These are phyloP conservation scores for Chloranthus sessilifolius DNA, from an alignment of 164 flowering plant genomes.

Conservation along the genomic window DNA sequence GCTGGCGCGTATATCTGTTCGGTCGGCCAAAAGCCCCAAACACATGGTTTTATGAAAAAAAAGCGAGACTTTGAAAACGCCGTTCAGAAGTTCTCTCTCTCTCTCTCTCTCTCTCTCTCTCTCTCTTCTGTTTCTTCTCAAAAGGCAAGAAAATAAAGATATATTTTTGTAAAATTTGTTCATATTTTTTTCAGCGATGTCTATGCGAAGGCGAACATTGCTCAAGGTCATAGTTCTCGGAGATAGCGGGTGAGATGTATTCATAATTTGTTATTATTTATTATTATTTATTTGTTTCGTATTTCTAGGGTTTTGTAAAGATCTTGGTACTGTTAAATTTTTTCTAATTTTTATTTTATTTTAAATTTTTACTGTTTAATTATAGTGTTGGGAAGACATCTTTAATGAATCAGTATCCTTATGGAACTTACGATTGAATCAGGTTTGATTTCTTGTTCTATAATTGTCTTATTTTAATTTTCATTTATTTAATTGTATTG, in stretches of 20 bases:
- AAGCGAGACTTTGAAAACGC: neutral
- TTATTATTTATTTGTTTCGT: neutral
- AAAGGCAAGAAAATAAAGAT: no score
- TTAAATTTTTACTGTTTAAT: constrained; percentile 8
- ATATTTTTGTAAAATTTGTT: neutral
- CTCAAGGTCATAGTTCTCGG: constrained; percentile 96
- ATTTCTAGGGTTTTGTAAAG: constrained; percentile 9
- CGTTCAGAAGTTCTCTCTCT: neutral
- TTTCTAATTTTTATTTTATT: neutral
- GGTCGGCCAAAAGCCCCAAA: neutral
- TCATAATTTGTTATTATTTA: neutral
- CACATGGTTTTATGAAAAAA: neutral
- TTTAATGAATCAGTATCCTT: constrained; percentile 96
- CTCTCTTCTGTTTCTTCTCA: neutral
- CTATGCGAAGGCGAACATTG: constrained; percentile 73
- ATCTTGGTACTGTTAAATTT: neutral
- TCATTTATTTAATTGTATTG: constrained; percentile 5
- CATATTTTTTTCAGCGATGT: constrained; percentile 30
- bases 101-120: neutral
- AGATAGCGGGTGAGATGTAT: constrained; percentile 70
- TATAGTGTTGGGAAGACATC: constrained; percentile 92
- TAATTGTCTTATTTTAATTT: neutral
- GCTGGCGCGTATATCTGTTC: constrained; percentile 11
- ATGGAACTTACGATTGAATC: constrained; percentile 8
- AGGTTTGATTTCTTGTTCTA: constrained; percentile 2